phyloP scores from a whole-genome alignment of 768 basidiomycete genomes.

The Leccinum imitatum region DNA sequence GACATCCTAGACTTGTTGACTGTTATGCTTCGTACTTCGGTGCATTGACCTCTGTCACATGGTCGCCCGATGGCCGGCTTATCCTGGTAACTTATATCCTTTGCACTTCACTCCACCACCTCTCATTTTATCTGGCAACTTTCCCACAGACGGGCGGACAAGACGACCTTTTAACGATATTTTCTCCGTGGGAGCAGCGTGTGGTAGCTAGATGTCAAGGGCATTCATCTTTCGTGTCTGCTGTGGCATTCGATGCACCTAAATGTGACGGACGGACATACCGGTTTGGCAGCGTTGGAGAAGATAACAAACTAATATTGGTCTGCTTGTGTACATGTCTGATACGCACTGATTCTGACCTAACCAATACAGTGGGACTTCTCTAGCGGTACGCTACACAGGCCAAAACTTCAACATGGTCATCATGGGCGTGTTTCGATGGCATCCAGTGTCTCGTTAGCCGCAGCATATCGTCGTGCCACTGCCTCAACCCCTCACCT shows the following conservation, averaged over 20 bases:
- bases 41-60: conserved; percentile 82
- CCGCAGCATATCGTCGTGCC: conserved; percentile 62
- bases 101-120: background rate
- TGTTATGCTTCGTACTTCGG: conserved; percentile 96
- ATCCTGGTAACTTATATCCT: conserved; percentile 55
- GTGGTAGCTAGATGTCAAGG: conserved; percentile 96
- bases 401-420: conserved; percentile 73
- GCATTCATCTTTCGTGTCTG: conserved; percentile 91
- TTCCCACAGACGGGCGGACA: conserved; percentile 83
- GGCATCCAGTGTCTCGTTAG: conserved; percentile 76
- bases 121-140: conserved; percentile 4
- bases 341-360: background rate
- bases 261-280: conserved; percentile 89
- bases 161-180: conserved; percentile 93
- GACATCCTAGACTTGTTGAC: conserved; percentile 70
- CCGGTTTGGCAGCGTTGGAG: conserved; percentile 93
- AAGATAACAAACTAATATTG: conserved; percentile 92
- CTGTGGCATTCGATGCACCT: conserved; percentile 86
- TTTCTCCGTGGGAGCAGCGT: conserved; percentile 92
- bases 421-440: conserved; percentile 76
- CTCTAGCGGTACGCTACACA: conserved; percentile 84
- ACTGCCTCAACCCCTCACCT: conserved; percentile 55
- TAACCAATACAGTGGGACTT: conserved; percentile 78
- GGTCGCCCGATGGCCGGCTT: conserved; percentile 96
- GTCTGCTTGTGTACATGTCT: conserved; percentile 42